Percentiles rank a stretch among this genome's conserved stretches.
Evolutionary conservation across 805 yeast genomes (phyloP).

Genomic region (Lachancea kluyveri): DNA sequence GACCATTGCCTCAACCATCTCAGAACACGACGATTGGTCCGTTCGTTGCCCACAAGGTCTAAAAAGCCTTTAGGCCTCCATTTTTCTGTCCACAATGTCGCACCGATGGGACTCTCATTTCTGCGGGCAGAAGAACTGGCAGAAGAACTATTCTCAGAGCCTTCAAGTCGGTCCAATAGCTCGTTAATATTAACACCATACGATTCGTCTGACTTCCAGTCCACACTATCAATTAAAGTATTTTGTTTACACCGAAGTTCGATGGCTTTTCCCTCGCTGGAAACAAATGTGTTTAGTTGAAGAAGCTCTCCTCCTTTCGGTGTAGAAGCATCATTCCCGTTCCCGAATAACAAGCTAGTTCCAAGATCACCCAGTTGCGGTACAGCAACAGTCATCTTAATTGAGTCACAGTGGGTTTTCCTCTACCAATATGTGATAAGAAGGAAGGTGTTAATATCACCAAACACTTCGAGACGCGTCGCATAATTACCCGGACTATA

Average conservation of each 20-base stretch:
- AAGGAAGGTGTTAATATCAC: too few relatives aligned
- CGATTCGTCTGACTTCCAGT: conserved; percentile 25
- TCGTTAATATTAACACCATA: conserved; percentile 37
- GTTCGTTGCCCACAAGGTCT: conserved; percentile 66
- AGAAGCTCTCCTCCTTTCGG: too few relatives aligned
- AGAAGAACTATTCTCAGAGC: conserved; percentile 9
- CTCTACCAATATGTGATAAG: too few relatives aligned
- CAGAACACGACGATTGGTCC: conserved; percentile 50
- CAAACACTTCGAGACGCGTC: too few relatives aligned
- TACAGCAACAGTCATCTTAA: too few relatives aligned
- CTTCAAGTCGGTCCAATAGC: conserved; percentile 30
- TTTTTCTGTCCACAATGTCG: conserved; percentile 52
- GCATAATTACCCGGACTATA: too few relatives aligned
- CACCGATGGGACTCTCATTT: not conserved
- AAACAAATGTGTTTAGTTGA: too few relatives aligned
- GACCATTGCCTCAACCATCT: conserved; percentile 69
- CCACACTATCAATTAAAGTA: conserved; percentile 2
- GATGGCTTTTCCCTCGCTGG: conserved; percentile 11
- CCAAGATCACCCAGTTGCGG: too few relatives aligned
- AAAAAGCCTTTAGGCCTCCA: conserved; percentile 60
- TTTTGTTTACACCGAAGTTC: conserved; percentile 9
- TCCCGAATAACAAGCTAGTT: too few relatives aligned
- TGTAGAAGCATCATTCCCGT: too few relatives aligned
- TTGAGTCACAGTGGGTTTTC: too few relatives aligned
- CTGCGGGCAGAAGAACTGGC: too few relatives aligned